Percentiles rank a stretch among this genome's conserved stretches.
Conservation (phyloP, 2,329 filamentous ascomycete species). For the Diaporthe longicolla region DNA sequence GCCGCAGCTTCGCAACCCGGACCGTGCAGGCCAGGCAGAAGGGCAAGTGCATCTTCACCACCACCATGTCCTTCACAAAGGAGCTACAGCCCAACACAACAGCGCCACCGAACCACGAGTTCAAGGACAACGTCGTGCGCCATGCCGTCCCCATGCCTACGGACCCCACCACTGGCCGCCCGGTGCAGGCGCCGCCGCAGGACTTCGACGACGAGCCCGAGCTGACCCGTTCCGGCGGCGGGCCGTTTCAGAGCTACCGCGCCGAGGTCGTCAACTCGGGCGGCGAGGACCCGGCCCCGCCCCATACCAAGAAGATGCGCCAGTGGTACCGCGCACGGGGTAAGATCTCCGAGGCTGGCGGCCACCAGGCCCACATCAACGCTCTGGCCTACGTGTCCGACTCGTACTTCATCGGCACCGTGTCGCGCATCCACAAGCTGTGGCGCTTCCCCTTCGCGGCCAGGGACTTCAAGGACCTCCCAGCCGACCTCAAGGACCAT, state of each 20-base stretch:
- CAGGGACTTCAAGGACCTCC: conserved; percentile 66
- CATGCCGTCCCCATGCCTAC: conserved; percentile 76
- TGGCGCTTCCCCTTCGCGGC: conserved; percentile 77
- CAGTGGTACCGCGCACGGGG: conserved; percentile 85
- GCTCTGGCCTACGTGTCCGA: conserved; percentile 96
- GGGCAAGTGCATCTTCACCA: conserved; percentile 93
- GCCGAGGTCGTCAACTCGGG: conserved; percentile 58
- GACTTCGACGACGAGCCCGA: conserved; percentile 62
- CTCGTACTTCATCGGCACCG: conserved; percentile 92
- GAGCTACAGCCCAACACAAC: conserved; percentile 65
- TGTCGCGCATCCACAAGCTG: conserved; percentile 83
- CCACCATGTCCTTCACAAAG: conserved; percentile 89
- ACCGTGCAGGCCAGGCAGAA: conserved; percentile 96
- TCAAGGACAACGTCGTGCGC: conserved; percentile 62
- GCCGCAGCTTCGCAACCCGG: conserved; percentile 88
- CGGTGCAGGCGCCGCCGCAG: conserved; percentile 52
- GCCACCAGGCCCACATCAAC: conserved; percentile 84
- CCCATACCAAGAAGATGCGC: conserved; percentile 77
- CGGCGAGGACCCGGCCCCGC: conserved; percentile 56
- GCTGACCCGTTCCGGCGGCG: conserved; percentile 64
- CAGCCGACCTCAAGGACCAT: conserved; percentile 56
- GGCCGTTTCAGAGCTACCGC: conserved; percentile 63
- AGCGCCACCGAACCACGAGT: conserved; percentile 36
- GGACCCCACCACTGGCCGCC: conserved; percentile 49
- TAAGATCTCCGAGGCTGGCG: conserved; percentile 79